Base-by-base conservation (phyloP, 805 yeast species). In the Jamesozyma rosinii region DNA sequence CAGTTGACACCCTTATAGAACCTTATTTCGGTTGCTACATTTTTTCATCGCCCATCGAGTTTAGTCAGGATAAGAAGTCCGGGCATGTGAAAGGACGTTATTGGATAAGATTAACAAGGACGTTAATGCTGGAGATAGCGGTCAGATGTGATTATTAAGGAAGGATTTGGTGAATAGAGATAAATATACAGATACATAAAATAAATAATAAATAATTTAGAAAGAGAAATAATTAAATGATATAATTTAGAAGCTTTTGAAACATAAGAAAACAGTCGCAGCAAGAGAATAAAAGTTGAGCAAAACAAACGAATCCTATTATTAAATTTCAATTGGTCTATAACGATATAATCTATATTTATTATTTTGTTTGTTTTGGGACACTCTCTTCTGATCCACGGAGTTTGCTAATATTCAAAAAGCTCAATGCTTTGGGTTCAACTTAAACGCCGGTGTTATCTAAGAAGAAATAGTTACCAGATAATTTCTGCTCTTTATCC, bases 381-480 rank as follows among this genome's bases (percentile, higher is more conserved):
- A 6, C 6, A 9, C 8, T 31, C 18, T 31, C 35, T 31, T 15
- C 35, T 8, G 8, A 13, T 31, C 8, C 10, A 22, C 11, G 11
- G 11, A 11, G 6, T 24, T 24, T 24, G 11, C 11, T 24, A 24
- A 11, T 24, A 35, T n/a, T 22, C 29, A 24, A 24, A 24, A 24
- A 24, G 11, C 6, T 38, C 37, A 31, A 38, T 43, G 37, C 42
- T 22, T 40, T 24, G 6, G 29, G 29, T 24, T 24, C 29, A 24
- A 24, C 41, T 62, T 60, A 71, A 54, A 71, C 66, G 45, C 67
- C 77, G 37, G 68, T 56, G 54, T 69, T 78, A 61, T 90, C 98
- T 69, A 92, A 76, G 79, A 92, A 92, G 81, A 92, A 92, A 72
- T 83, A 92, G 74, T 90, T 89, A 48, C 98, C 98, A 40, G 78